phyloP scores from a whole-genome alignment of 129 eudicot species.

The Calendula officinalis region DNA sequence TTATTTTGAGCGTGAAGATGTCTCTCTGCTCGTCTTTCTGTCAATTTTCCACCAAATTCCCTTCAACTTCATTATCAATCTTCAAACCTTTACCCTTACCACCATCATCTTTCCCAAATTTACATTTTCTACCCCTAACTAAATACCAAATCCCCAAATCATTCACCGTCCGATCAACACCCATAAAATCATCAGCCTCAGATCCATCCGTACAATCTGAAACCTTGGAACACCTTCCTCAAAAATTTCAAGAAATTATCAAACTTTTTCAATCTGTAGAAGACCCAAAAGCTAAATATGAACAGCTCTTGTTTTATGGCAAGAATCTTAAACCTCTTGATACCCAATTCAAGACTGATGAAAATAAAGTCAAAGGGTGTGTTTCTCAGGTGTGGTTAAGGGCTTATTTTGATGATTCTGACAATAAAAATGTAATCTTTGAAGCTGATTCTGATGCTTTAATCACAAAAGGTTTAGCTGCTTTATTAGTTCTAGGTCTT shows the following conservation, averaged over 20 bases:
- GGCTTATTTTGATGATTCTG: constrained; percentile 53
- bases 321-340: constrained; percentile 58
- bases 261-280: constrained; percentile 66
- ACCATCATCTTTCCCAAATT: constrained; percentile 12
- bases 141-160: constrained; percentile 36
- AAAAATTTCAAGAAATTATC: constrained; percentile 73
- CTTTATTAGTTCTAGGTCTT: constrained; percentile 74
- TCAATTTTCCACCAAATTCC: constrained; percentile 40
- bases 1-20: constrained; percentile 29
- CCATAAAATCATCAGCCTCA: constrained; percentile 38
- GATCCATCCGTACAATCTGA: constrained; percentile 35
- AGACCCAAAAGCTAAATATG: constrained; percentile 79
- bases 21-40: constrained; percentile 51
- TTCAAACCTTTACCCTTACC: constrained; percentile 37
- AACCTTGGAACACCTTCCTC: constrained; percentile 68
- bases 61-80: constrained; percentile 33
- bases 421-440: constrained; percentile 50
- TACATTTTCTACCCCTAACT: constrained; percentile 1
- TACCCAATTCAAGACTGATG: constrained; percentile 43
- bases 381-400: constrained; percentile 95
- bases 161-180: constrained; percentile 48
- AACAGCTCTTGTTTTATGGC: constrained; percentile 72
- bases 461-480: constrained; percentile 80
- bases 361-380: constrained; percentile 84
- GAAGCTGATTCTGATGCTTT: constrained; percentile 88